Base-by-base conservation (phyloP, 192 early-diverging fungal genomes). In the Backusella sp. region DNA sequence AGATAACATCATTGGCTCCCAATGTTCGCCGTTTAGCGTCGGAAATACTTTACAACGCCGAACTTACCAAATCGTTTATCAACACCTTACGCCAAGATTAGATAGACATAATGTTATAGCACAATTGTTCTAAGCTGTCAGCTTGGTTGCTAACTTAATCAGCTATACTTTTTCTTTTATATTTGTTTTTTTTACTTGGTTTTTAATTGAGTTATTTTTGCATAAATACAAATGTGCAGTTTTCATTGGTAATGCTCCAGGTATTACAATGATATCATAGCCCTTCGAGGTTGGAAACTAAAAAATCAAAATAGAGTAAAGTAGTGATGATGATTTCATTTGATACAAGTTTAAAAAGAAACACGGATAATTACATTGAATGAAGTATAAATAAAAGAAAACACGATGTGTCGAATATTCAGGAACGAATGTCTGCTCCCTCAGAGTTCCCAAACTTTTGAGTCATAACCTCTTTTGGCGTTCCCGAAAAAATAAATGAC, bases 401-500 rank as follows among this genome's bases (percentile, higher is more conserved):
- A 62, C 49, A 2, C 4, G 2, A 56, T n/a, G 53, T 12, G 21
- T 12, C 6, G 49, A 9, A 62, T 62, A 26, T 28, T 62, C 56
- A 62, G 56, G 53, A 21, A 59, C 53, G 14, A 9, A 59, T 28
- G 11, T 28, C 15, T 19, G 12, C 14, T 6, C 11, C 14, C 30
- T 14, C 9, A 62, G 12, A 62, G 2, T 49, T 49, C 19, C 8
- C 21, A 28, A 28, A 62, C 26, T 62, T 59, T 62, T 62, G 56
- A 62, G 56, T 62, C 56, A 62, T 62, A 62, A 28, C 23, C 56
- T 11, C 0, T 62, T 28, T 62, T 62, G n/a, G 56, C 26, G 56
- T 62, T 62, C n/a, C 56, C 56, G 56, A 28, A 62, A 62, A 62
- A 59, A 56, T 26, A 62, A 28, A 62, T 62, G 56, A 62, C 56